Base-by-base conservation (phyloP, 306 rosid genomes). In the Inga oerstediana region DNA sequence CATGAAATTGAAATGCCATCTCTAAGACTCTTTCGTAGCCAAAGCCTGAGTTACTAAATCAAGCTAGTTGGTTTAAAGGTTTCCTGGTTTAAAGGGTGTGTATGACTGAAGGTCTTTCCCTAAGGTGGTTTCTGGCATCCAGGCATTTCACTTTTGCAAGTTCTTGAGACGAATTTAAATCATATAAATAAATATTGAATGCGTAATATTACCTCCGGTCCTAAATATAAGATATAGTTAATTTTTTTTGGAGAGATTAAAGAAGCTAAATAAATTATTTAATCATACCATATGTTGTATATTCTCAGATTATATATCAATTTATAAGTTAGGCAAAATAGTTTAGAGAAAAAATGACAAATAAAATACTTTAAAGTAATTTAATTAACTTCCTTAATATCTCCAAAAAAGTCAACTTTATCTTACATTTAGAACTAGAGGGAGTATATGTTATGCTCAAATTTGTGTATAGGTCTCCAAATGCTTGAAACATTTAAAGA, bases 1-100 rank as follows among this genome's bases (percentile, higher is more conserved):
- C 43, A 73, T 59, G 67, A 83, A 51, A 77, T 35, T 73, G 24
- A 46, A 39, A 27, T 48, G 77, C 48, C 1, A 16, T 73, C n/a
- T 48, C 7, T 48, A 16, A 30, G 7, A 48, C 32, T 20, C 14
- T 70, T 43, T 70, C 10, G 6, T 41, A 70, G 52, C 52, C 15
- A 41, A 70, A 41, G 22, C 4, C 51, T 70, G 52, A 64, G 39
- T 4, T 1, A 4, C 22, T 66, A 32, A 5, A 10, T 34, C 44
- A 66, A 10, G 39, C 4, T 11, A 19, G 8, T 30, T 64, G 20
- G 69, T 6, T 66, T 16, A 34, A 66, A 3, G 5, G 12, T 34
- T 64, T 27, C 39, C 34, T 59, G 16, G 67, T 27, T 61, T 64
- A 30, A 32, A 66, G 16, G 67, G 14, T 59, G 67, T 61, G 67